Percentiles rank a stretch among this genome's conserved stretches.
phyloP scores from a whole-genome alignment of 2,329 filamentous ascomycete species.

The Fusarium pseudograminearum region DNA sequence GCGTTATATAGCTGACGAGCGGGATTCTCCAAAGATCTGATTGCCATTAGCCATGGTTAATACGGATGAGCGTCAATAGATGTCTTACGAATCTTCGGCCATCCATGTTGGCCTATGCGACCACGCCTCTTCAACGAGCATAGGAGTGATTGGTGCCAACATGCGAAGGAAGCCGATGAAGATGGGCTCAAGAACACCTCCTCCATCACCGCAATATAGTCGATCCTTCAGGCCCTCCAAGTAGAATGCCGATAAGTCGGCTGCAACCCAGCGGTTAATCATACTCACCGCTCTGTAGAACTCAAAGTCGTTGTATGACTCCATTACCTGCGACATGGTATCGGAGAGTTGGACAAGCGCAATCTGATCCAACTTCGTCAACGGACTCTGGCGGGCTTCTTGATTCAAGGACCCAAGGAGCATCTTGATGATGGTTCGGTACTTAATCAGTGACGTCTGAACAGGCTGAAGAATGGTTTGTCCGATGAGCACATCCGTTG shows the following conservation, averaged over 20 bases:
- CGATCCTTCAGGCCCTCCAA: conserved; percentile 93
- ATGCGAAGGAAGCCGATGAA: conserved; percentile 80
- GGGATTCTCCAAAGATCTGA: conserved; percentile 54
- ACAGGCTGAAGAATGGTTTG: conserved; percentile 80
- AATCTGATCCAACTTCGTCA: conserved; percentile 76
- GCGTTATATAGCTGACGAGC: conserved; percentile 61
- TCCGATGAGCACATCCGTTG: conserved; percentile 85
- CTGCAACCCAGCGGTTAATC: conserved; percentile 84
- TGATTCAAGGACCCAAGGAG: conserved; percentile 80
- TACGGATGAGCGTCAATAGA: conserved; percentile 8
- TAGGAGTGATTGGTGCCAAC: conserved; percentile 82
- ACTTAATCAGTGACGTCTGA: conserved; percentile 84
- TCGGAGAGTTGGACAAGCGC: conserved; percentile 80
- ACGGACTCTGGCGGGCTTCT: conserved; percentile 61
- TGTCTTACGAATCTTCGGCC: conserved; percentile 59
- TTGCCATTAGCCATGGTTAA: conserved; percentile 31
- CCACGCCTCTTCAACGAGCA: conserved; percentile 91
- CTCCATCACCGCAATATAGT: conserved; percentile 83
- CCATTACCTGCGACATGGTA: conserved; percentile 72
- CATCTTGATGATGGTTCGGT: conserved; percentile 91
- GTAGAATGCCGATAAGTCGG: conserved; percentile 91
- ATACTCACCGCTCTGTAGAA: conserved; percentile 81
- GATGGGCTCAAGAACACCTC: conserved; percentile 73
- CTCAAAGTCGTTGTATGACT: conserved; percentile 77
- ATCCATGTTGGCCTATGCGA: conserved; percentile 77